Base-by-base conservation (phyloP, 164 flowering plant genomes). In the Litsea cubeba region DNA sequence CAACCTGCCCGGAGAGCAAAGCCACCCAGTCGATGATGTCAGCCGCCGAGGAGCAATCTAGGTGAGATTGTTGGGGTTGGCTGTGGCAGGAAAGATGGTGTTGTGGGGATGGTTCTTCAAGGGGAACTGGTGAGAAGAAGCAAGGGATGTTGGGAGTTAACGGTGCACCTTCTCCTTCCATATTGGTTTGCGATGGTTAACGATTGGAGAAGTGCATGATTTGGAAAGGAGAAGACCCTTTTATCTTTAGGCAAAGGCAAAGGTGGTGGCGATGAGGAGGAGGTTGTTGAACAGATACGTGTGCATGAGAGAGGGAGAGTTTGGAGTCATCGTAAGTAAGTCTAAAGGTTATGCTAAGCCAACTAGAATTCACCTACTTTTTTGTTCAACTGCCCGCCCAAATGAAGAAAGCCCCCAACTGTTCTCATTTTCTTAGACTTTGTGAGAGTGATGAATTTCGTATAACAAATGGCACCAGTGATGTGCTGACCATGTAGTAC, bases 311-410 rank as follows among this genome's bases (percentile, higher is more conserved):
- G 66, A 72, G 25, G 26, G 66, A 25, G 71, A 12, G 68, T 54
- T 30, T 68, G 51, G 17, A 54, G 7, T 54, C 60, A 54, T 15
- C 46, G 20, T 54, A 54, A 54, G n/a, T 54, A 15, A 54, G n/a
- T 46, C 71, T 22, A 7, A 10, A 20, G 35, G n/a, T 23, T 24
- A 50, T 8, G 54, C 28, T 23, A 20, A 68, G 71, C 76, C 80
- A 81, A 75, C 83, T 70, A 75, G 74, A 75, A 75, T 46, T 70
- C 70, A 81, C 79, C 83, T 24, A 81, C 79, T 77, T 81, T 77
- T 81, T 80, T 75, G 83, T 75, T 81, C 78, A 81, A 81, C 83
- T 73, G 78, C 81, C 74, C 30, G 40, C 58, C 73, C 65, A 66
- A 71, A 66, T n/a, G 60, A 63, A 76, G 74, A 79, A 40, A 79